These are phyloP conservation scores for Casuarina cunninghamiana DNA, from an alignment of 306 rosid genomes.

Conservation along the genomic window DNA sequence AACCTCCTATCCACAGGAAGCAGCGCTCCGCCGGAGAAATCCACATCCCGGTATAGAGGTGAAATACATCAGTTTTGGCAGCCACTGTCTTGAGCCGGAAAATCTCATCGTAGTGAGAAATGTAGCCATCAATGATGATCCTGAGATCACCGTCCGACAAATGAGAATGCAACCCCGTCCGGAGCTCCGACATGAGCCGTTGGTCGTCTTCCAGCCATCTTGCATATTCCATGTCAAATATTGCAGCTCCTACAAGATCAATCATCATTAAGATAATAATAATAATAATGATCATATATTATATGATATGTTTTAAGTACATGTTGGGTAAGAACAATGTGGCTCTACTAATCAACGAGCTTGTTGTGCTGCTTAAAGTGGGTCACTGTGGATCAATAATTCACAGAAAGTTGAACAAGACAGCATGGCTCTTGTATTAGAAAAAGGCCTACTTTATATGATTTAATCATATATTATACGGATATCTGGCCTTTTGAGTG, in stretches of 20 bases:
- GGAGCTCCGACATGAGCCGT: slow-evolving; percentile 67
- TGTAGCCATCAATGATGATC: slow-evolving; percentile 59
- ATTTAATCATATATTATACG: not conserved
- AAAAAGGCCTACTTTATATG: slow-evolving; percentile 31
- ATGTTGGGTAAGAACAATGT: not conserved
- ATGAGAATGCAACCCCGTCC: slow-evolving; percentile 57
- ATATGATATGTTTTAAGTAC: not conserved
- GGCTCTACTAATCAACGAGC: not conserved
- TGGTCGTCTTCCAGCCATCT: slow-evolving; percentile 94
- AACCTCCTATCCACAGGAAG: slow-evolving; percentile 97
- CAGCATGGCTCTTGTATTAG: slow-evolving; percentile 18
- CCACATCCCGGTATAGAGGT: slow-evolving; percentile 85
- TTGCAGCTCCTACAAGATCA: slow-evolving; percentile 64
- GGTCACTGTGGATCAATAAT: slow-evolving; percentile 29
- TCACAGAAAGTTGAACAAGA: slow-evolving; percentile 28
- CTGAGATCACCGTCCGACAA: slow-evolving; percentile 65
- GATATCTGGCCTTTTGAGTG: not conserved
- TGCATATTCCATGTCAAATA: slow-evolving; percentile 90
- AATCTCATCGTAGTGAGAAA: slow-evolving; percentile 74
- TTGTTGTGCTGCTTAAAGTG: slow-evolving; percentile 10
- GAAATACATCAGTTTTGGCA: slow-evolving; percentile 88
- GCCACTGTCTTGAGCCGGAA: slow-evolving; percentile 68
- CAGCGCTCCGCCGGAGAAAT: slow-evolving; percentile 82
- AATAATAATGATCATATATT: not conserved
- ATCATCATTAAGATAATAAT: not conserved